Percentiles rank a stretch among this genome's conserved stretches.
phyloP scores from a whole-genome alignment of 2,329 filamentous ascomycete species.

The Fusarium miscanthi region DNA sequence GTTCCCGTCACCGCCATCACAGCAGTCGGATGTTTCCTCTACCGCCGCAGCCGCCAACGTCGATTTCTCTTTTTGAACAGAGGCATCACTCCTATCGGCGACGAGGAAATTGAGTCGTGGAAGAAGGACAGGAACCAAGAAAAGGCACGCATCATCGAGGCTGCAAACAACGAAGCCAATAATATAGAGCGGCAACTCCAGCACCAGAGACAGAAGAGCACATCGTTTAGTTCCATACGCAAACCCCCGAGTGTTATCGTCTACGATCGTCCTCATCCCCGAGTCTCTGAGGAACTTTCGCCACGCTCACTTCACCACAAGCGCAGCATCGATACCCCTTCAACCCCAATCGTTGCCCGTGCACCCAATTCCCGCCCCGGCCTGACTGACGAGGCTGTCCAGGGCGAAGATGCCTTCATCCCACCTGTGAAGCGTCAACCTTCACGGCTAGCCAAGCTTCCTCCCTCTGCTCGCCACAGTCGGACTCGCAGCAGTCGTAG shows the following conservation, averaged over 20 bases:
- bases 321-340: conserved; percentile 59
- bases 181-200: conserved; percentile 23
- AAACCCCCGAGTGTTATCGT: conserved; percentile 66
- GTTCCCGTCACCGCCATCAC: conserved; percentile 56
- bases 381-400: conserved; percentile 70
- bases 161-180: conserved; percentile 11
- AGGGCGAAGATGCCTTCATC: conserved; percentile 70
- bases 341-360: conserved; percentile 64
- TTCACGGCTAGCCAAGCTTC: conserved; percentile 64
- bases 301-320: conserved; percentile 49
- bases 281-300: conserved; percentile 47
- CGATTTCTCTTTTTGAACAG: conserved; percentile 60
- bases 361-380: conserved; percentile 72
- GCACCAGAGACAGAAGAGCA: conserved; percentile 44
- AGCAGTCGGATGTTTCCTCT: conserved; percentile 50
- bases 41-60: conserved; percentile 53
- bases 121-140: conserved; percentile 55
- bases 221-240: conserved; percentile 51
- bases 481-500: conserved; percentile 60
- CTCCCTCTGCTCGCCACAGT: conserved; percentile 51
- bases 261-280: conserved; percentile 54
- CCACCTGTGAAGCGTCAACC: conserved; percentile 63
- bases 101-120: conserved; percentile 75
- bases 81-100: conserved; percentile 70
- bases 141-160: conserved; percentile 46